Base-by-base conservation (phyloP, 345 rosid genomes). In the Populus tremula region DNA sequence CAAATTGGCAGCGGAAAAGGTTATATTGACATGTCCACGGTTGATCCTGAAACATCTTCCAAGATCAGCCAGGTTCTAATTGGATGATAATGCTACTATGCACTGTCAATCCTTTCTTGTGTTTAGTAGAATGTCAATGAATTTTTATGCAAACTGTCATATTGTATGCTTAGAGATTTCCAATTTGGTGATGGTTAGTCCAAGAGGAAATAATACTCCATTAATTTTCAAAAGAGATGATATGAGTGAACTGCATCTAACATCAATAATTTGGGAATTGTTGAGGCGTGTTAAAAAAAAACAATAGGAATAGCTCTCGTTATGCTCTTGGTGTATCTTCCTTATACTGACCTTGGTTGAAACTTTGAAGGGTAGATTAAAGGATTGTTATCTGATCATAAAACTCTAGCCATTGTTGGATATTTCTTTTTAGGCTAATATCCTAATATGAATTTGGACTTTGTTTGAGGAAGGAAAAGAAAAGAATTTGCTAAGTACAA, bases 11-110 rank as follows among this genome's bases (percentile, higher is more conserved):
- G 82, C 6, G 90, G 93, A 41, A 93, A 93, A 86, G 87, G 94
- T 67, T 96, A 93, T 80, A 86, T 93, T 27, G 99, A 96, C 83
- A 93, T 96, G 99, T 92, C 98, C 21, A 96, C 98, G 1, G 96
- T 92, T 83, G 98, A 92, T 87, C 87, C 96, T 8, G 92, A 91
- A 82, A 96, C 98, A 74, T 96, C 97, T 29, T 72, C 79, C 16
- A 93, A 86, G 84, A 96, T 96, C 82, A 86, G 81, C 50, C 86
- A 83, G 98, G 97, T 95, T 83, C 18, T 82, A 66, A 16, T 33
- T 63, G 14, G 21, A 49, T 49, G 8, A 43, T 56, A 17, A 20
- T 72, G 25, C 64, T 74, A n/a, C 10, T 61, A 54, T 16, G 11
- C 39, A 13, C 25, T 17, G 23, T 38, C 17, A 27, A 38, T 38